phyloP scores from a whole-genome alignment of 345 rosid genomes.

The Euphorbia peplus region DNA sequence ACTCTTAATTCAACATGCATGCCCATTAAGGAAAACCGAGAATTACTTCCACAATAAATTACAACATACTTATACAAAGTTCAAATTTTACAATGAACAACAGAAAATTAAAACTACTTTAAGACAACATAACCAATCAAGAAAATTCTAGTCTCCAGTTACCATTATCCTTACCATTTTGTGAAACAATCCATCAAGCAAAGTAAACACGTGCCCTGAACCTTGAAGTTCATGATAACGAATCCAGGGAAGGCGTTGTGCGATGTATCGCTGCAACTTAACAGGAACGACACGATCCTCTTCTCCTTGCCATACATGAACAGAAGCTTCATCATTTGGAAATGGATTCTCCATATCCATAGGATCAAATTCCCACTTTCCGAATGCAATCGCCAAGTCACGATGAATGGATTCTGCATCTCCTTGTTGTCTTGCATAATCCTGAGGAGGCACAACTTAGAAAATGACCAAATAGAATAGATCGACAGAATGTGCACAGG shows the following conservation, averaged over 20 bases:
- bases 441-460: not conserved
- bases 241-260: slow-evolving; percentile 20
- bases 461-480: not conserved
- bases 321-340: slow-evolving; percentile 21
- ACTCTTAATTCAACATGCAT: too few relatives aligned
- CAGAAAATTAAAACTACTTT: too few relatives aligned
- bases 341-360: slow-evolving; percentile 23
- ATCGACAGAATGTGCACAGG: too few relatives aligned
- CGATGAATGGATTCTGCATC: slow-evolving; percentile 19
- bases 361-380: slow-evolving; percentile 29
- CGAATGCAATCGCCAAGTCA: slow-evolving; percentile 12
- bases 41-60: too few relatives aligned
- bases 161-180: slow-evolving; percentile 14
- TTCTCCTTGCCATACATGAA: slow-evolving; percentile 32
- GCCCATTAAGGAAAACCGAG: too few relatives aligned
- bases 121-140: too few relatives aligned
- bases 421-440: slow-evolving; percentile 20
- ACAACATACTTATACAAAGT: too few relatives aligned
- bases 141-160: slow-evolving; percentile 3
- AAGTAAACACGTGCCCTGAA: slow-evolving; percentile 21
- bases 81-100: too few relatives aligned
- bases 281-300: slow-evolving; percentile 19
- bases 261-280: slow-evolving; percentile 23
- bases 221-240: slow-evolving; percentile 24
- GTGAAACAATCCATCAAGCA: not conserved